Evolutionary conservation across 129 eudicot genomes (phyloP).

Genomic region (Rutidosis leptorrhynchoides): DNA sequence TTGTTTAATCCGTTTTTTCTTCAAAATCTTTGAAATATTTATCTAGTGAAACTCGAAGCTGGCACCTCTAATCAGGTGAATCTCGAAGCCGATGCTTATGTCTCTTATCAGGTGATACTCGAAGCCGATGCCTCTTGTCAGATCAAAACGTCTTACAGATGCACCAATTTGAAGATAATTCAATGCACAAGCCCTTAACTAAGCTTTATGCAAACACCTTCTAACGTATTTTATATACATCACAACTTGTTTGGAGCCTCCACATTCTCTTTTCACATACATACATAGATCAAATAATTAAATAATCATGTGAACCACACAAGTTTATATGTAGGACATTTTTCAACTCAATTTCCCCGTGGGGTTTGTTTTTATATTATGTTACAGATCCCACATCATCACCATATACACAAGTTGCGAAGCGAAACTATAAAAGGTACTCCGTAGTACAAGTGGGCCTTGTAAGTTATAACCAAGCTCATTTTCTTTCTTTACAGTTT

Average conservation of each 20-base stretch:
- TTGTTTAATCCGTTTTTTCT: no score
- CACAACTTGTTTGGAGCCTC: no score
- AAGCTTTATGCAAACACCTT: no score
- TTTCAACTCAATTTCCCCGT: constrained; percentile 11
- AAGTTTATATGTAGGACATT: constrained; percentile 4
- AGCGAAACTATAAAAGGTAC: neutral
- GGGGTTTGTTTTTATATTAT: constrained; percentile 2
- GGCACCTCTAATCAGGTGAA: no score
- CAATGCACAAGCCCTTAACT: no score
- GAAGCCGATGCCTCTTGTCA: no score
- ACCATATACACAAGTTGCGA: neutral
- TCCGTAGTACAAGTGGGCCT: constrained; percentile 3
- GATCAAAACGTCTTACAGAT: no score
- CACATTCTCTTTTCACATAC: neutral
- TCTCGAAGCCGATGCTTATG: no score
- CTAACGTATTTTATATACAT: no score
- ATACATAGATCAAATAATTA: no score
- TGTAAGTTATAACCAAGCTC: neutral
- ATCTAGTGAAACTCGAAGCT: neutral
- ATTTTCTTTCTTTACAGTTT: constrained; percentile 22
- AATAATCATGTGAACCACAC: neutral
- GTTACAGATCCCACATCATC: constrained; percentile 11
- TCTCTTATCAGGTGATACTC: neutral
- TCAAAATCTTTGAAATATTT: neutral
- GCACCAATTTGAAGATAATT: no score